Evolutionary conservation across 352 stramenopile species (phyloP), one percentile per base, ranked within the genome.

Genomic region (Phytopythium helicoides): DNA sequence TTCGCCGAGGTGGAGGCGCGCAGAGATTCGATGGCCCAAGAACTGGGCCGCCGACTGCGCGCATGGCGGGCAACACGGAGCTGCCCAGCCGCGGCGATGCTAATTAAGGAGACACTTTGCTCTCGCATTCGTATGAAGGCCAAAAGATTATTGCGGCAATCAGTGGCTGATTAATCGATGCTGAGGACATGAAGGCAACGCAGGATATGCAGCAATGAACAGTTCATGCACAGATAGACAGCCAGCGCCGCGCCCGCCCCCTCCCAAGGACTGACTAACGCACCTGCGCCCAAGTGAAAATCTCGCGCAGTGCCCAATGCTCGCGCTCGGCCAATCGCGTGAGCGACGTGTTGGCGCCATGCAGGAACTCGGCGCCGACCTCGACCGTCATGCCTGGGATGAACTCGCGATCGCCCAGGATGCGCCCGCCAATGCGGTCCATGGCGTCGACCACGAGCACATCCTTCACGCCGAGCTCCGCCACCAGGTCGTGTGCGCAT

Each of bases 121-220:
- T 93, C 37, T 93, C 71, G 82, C 82, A 93, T 88, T 48, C 77
- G 76, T 89, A 93, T 93, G 82, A 93, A 93, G 80, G 82, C 82
- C 82, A 88, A 56, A 75, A 89, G 79, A 86, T 89, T 78, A 91
- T 65, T 26, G 42, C 54, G 64, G 51, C 49, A 78, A 89, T 84
- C 78, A 85, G 66, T 83, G 82, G 82, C 82, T 93, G 82, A 93
- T 93, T 91, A 93, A 91, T 93, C 77, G 82, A 88, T 93, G 82
- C 82, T 64, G 12, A 34, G 49, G 42, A 47, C 45, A 42, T 12
- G 52, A 12, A 52, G 26, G 46, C 9, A 45, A 8, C 52, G 18
- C 44, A 51, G 19, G 26, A 33, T 18, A 39, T 14, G 23, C 28
- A 33, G 25, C 8, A 21, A 21, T 25, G 10, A 22, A 9, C 9